Base-by-base conservation (phyloP, 169 alveolate species). In the Cryptosporidium sp. region DNA sequence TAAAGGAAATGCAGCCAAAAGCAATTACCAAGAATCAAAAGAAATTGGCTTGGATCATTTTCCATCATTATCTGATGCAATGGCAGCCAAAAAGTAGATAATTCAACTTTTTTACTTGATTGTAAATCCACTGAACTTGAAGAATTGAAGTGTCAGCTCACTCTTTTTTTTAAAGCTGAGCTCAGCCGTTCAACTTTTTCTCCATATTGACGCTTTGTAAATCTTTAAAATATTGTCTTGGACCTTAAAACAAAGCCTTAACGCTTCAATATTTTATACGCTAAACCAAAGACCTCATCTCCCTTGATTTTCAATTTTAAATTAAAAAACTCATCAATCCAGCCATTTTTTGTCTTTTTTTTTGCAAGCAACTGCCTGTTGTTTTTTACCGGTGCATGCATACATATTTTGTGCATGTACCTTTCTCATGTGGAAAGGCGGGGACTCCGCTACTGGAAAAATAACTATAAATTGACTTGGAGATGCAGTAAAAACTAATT, bases 11-110 rank as follows among this genome's bases (percentile, higher is more conserved):
- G 26, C 21, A 35, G n/a, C 16, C 23, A 65, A 29, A 65, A 6
- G 51, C 72, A 65, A 3, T 29, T 3, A 18, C 72, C 44, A 37
- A n/a, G 72, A 29, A 33, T 26, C 29, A 23, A 65, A 37, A 52
- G 51, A 21, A 31, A 37, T 65, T 18, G 72, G 51, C 52, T 44
- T 65, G 21, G 72, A 75, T 16, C 35, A 75, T 35, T 72, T 72
- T 16, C 86, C 86, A 5, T 58, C 72, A 2, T 33, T 75, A 14
- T 75, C 73, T 5, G 86, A 75, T n/a, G 70, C 86, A 6, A 33
- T 75, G 29, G 60, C 86, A 60, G n/a, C n/a, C 23, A 53, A 53
- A 26, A 53, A 29, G 61, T 37, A 60, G 16, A 51, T 12, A 21
- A 37, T 8, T 75, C 53, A 21, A 21, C 35, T 21, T 21, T 21